A percentile compares a stretch with the other conserved stretches of the same genome.
These are phyloP conservation scores for Pestalotiopsis sp. DNA, from an alignment of 2,329 filamentous ascomycete genomes.

Conservation along the genomic window DNA sequence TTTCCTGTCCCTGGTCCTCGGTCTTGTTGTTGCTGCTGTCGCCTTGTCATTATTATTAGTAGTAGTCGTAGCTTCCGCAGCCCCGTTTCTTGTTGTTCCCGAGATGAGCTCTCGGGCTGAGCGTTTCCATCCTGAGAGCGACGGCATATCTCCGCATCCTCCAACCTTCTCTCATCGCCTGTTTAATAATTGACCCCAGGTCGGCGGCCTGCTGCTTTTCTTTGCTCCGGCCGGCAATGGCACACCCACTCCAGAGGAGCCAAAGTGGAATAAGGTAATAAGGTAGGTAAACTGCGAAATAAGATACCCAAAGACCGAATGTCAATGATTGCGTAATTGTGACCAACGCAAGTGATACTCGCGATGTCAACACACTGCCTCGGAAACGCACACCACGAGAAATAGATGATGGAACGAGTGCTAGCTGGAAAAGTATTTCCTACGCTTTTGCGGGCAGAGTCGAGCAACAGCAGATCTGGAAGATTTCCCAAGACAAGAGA, in stretches of 20 bases:
- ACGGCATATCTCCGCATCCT: conserved; percentile 21
- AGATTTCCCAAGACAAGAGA: background rate
- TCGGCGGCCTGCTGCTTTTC: background rate
- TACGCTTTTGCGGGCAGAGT: too few relatives aligned
- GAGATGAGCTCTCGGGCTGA: conserved; percentile 23
- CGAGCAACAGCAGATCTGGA: too few relatives aligned
- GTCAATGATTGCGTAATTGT: background rate
- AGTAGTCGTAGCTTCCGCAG: background rate
- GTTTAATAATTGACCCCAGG: background rate
- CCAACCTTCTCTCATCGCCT: background rate
- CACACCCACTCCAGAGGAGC: background rate
- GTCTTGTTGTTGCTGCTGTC: background rate
- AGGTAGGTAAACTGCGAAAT: background rate
- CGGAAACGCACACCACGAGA: too few relatives aligned
- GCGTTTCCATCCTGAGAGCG: conserved; percentile 23
- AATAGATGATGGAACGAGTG: too few relatives aligned
- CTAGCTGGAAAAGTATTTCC: too few relatives aligned
- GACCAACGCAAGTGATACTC: background rate
- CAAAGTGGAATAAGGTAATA: background rate
- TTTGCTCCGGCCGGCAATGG: background rate
- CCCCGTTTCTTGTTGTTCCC: conserved; percentile 15
- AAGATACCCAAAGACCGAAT: background rate
- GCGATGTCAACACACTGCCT: background rate
- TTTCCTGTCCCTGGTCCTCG: conserved; percentile 10
- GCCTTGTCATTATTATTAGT: conserved; percentile 2